A percentile compares a stretch with the other conserved stretches of the same genome.
These are phyloP conservation scores for Mycena latifolia DNA, from an alignment of 768 basidiomycete species.

Conservation along the genomic window DNA sequence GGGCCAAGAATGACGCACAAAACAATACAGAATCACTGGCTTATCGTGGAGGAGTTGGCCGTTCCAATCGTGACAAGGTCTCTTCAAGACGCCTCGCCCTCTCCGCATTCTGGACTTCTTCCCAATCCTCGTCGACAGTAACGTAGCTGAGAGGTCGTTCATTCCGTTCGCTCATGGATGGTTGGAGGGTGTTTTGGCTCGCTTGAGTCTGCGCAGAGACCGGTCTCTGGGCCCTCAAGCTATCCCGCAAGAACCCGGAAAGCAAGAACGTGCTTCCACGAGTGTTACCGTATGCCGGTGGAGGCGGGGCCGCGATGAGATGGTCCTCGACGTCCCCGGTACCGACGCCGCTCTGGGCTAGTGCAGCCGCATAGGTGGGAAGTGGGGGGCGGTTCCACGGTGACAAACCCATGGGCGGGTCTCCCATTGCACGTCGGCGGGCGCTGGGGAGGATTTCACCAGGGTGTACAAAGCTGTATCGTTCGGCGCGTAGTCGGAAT, in stretches of 20 bases:
- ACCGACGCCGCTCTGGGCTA: conserved; percentile 75
- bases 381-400: conserved; percentile 81
- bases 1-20: too few relatives aligned
- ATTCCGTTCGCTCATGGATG: conserved; percentile 36
- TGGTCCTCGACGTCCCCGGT: conserved; percentile 84
- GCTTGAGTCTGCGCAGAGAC: conserved; percentile 49
- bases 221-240: conserved; percentile 63
- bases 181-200: conserved; percentile 33
- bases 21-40: neutral
- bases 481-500: conserved; percentile 75
- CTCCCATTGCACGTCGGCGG: conserved; percentile 41
- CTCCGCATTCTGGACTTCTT: conserved; percentile 65
- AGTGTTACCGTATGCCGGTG: conserved; percentile 83
- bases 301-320: conserved; percentile 74
- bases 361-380: conserved; percentile 77
- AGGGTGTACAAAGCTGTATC: conserved; percentile 69
- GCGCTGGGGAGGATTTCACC: conserved; percentile 65
- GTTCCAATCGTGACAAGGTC: conserved; percentile 62
- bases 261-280: conserved; percentile 76
- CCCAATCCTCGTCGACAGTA: conserved; percentile 69
- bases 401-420: conserved; percentile 58
- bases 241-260: conserved; percentile 62
- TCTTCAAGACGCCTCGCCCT: conserved; percentile 67
- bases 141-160: conserved; percentile 67
- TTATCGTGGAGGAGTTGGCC: conserved; percentile 35